A percentile compares a stretch with the other conserved stretches of the same genome.
phyloP scores from a whole-genome alignment of 352 stramenopile genomes.

The Sclerospora graminicola region DNA sequence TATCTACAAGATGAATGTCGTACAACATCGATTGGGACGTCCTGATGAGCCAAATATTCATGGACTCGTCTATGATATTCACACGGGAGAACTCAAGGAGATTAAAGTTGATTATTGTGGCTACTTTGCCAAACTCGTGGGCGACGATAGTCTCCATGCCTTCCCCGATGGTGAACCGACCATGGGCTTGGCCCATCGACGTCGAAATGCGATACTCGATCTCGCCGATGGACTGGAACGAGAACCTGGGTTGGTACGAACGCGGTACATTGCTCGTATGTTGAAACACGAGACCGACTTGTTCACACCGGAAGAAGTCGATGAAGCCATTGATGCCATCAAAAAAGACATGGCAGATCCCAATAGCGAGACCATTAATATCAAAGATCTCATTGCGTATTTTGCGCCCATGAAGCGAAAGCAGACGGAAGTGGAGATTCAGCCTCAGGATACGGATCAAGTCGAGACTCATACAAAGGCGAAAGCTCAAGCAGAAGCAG shows the following conservation, averaged over 20 bases:
- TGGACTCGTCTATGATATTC: slow-evolving; percentile 64
- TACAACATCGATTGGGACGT: slow-evolving; percentile 59
- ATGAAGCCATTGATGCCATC: slow-evolving; percentile 36
- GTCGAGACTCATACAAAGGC: no score
- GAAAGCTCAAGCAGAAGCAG: no score
- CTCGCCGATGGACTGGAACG: slow-evolving; percentile 48
- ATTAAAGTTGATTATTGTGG: slow-evolving; percentile 55
- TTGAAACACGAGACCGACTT: slow-evolving; percentile 52
- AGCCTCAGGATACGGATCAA: no score
- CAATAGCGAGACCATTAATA: slow-evolving; percentile 30
- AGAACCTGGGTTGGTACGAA: slow-evolving; percentile 37
- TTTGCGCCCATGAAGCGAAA: slow-evolving; percentile 26
- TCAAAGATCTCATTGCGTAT: slow-evolving; percentile 36
- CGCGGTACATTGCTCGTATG: slow-evolving; percentile 46
- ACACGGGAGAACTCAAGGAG: slow-evolving; percentile 49
- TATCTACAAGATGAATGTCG: slow-evolving; percentile 78
- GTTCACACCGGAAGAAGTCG: slow-evolving; percentile 45
- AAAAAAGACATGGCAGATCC: slow-evolving; percentile 25
- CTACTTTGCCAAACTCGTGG: slow-evolving; percentile 37
- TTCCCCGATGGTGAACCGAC: slow-evolving; percentile 50
- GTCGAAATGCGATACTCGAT: slow-evolving; percentile 45
- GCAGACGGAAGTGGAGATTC: not conserved
- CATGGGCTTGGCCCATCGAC: slow-evolving; percentile 31
- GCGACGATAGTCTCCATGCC: slow-evolving; percentile 41
- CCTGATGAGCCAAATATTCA: slow-evolving; percentile 62